phyloP scores from a whole-genome alignment of 2,329 filamentous ascomycete species.

The Penicillium polonicum region DNA sequence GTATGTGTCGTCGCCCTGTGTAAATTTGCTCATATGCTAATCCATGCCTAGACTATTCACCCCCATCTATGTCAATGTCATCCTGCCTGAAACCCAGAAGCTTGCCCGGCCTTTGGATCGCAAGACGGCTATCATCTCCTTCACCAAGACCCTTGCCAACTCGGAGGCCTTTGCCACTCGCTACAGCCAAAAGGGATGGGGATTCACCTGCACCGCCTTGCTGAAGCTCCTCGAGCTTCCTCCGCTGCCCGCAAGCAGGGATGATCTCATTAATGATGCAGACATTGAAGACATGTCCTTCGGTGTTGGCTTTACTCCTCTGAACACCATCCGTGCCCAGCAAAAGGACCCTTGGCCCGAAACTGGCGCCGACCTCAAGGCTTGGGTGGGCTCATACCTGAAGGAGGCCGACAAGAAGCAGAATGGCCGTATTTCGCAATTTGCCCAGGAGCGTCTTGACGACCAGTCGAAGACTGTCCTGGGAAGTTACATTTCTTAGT shows the following conservation, averaged over 20 bases:
- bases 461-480: constrained; percentile 56
- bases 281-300: constrained; percentile 96
- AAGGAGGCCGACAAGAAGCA: constrained; percentile 74
- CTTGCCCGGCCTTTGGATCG: constrained; percentile 84
- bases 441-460: constrained; percentile 69
- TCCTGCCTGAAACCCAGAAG: constrained; percentile 86
- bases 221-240: constrained; percentile 87
- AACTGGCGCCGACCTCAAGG: constrained; percentile 71
- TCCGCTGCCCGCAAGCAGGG: constrained; percentile 67
- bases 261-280: constrained; percentile 78
- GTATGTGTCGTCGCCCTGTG: constrained; percentile 39
- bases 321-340: constrained; percentile 82
- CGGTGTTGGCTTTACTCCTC: constrained; percentile 86
- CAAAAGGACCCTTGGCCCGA: constrained; percentile 81
- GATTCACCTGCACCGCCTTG: constrained; percentile 82
- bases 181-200: constrained; percentile 81
- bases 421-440: constrained; percentile 66
- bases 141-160: constrained; percentile 87
- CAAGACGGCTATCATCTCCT: constrained; percentile 88
- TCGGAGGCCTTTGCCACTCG: constrained; percentile 78
- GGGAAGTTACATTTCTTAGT: constrained; percentile 48
- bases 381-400: constrained; percentile 80
- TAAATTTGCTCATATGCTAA: constrained; percentile 13
- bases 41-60: constrained; percentile 62
- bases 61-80: constrained; percentile 79